Evolutionary conservation across 306 rosid species (phyloP).

Genomic region (Castanospermum australe): DNA sequence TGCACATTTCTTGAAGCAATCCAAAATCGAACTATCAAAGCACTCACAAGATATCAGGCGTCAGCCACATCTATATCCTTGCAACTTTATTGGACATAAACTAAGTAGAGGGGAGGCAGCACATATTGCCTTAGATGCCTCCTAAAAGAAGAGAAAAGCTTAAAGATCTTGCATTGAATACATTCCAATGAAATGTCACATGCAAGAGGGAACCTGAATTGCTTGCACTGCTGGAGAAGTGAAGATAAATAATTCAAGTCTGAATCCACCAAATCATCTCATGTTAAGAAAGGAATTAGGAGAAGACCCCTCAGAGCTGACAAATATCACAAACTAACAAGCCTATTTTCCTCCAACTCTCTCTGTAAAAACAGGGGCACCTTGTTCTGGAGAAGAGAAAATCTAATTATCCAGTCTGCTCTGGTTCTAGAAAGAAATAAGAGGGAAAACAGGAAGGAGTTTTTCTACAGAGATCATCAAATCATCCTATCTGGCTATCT

Average conservation of each 20-base stretch:
- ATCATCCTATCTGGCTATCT: neutral
- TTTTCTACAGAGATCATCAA: neutral
- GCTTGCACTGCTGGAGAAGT: neutral
- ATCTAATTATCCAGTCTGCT: neutral
- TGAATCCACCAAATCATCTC: neutral
- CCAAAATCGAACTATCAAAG: too few species aligned
- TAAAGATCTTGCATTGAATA: neutral
- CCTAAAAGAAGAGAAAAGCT: neutral
- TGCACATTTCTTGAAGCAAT: too few species aligned
- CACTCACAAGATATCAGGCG: neutral
- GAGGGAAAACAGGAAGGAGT: neutral
- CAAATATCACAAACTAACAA: neutral
- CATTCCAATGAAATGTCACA: neutral
- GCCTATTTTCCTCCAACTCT: neutral
- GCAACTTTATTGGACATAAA: neutral
- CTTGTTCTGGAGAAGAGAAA: neutral
- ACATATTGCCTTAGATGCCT: neutral
- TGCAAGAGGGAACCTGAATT: neutral
- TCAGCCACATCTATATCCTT: neutral
- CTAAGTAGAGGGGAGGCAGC: neutral
- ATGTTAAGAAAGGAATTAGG: neutral
- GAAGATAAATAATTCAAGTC: neutral
- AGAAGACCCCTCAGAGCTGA: neutral
- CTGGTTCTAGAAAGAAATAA: neutral
- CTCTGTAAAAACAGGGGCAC: neutral